phyloP scores from a whole-genome alignment of 805 yeast genomes.

The Monosporozyma yasuniensis region DNA sequence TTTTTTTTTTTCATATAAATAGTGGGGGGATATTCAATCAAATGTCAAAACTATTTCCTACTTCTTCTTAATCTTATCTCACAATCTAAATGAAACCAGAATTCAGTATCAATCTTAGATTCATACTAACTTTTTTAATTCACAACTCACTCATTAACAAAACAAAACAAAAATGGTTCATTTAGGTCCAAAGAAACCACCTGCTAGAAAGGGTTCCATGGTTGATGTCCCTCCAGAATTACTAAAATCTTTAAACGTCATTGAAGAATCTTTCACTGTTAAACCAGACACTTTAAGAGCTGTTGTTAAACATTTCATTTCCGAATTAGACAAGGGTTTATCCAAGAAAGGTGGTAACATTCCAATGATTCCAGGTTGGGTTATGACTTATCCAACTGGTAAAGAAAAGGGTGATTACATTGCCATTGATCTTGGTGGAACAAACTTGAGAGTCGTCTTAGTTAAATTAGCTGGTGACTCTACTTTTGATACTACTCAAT shows the following conservation, averaged over 20 bases:
- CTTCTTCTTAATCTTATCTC: no score
- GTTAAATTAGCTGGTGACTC: conserved; percentile 75
- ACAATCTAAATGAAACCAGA: neutral
- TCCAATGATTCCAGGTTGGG: conserved; percentile 97
- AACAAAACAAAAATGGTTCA: conserved; percentile 47
- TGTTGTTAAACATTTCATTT: conserved; percentile 65
- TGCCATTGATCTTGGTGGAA: conserved; percentile 94
- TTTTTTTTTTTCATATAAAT: no score
- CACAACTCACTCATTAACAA: neutral
- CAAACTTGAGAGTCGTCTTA: conserved; percentile 85
- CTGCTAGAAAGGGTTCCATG: conserved; percentile 60
- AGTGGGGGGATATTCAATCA: no score
- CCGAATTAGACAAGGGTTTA: conserved; percentile 74
- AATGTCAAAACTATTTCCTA: no score
- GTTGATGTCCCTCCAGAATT: conserved; percentile 58
- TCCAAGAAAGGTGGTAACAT: conserved; percentile 68
- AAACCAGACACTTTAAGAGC: conserved; percentile 47
- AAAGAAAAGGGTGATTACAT: conserved; percentile 78
- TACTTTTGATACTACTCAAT: conserved; percentile 75
- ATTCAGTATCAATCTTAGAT: neutral
- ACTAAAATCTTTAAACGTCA: conserved; percentile 44
- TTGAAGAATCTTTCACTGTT: conserved; percentile 57
- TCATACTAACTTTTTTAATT: neutral
- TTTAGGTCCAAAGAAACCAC: conserved; percentile 75
- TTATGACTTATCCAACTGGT: conserved; percentile 85